Base-by-base conservation (phyloP, 2,329 filamentous ascomycete genomes). In the Pseudofabraea citricarpa region DNA sequence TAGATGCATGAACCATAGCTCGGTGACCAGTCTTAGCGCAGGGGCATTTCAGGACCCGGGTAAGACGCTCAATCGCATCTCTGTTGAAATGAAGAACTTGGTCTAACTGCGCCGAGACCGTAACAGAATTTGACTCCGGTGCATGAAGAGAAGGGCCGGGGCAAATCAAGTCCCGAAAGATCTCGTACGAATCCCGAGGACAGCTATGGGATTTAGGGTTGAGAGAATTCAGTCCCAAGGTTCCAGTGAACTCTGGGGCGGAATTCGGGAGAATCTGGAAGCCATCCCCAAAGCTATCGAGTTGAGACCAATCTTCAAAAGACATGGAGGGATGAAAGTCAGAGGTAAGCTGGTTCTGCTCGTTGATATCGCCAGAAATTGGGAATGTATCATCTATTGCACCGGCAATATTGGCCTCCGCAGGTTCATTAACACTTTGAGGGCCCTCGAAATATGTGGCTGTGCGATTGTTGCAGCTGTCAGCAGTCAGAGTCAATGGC, bases 1-100 rank as follows among this genome's bases (percentile, higher is more conserved):
- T 58, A 15, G 54, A 56, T 39, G 53, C 56, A 45, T 56, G 51
- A 12, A 58, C 49, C 54, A 56, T 54, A 4, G 41, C 46, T 6
- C 49, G 43, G 46, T 57, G 53, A 5, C 51, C 49, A 4, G 51
- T 51, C 31, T 48, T 53, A n/a, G 54, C 46, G 29, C 53, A 55
- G 2, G 46, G 32, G 40, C 54, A 56, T 32, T 49, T 52, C 19
- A 56, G 35, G 8, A 55, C 21, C 26, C 21, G 46, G 13, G 31
- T 45, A 23, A 56, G 49, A 26, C 51, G 47, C 10, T 53, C 44
- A 23, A 54, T 47, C 20, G 53, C 54, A 22, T 41, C 40, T 33
- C 47, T 50, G 32, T 53, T 56, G 45, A 51, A 51, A 15, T 50
- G 45, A 22, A 56, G 50, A 13, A 56, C 53, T 15, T 49, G 36